Evolutionary conservation across 257 asterid species (phyloP).

Genomic region (Jacaranda copaia): DNA sequence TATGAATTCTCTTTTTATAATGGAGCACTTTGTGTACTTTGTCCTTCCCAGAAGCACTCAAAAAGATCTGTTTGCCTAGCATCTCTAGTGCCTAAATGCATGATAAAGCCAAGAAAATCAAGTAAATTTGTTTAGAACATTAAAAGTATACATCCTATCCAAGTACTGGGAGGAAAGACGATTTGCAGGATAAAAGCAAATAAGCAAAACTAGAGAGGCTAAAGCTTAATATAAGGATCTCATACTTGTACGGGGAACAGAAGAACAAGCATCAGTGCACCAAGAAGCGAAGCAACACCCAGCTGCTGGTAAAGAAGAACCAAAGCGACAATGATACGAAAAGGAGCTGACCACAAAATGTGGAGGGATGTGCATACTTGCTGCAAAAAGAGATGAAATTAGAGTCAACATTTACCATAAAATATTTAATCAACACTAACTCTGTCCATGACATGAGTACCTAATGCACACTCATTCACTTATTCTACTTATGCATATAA

Average conservation of each 20-base stretch:
- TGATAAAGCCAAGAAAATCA: neutral
- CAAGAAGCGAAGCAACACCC: constrained; percentile 88
- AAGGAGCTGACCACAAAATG: constrained; percentile 95
- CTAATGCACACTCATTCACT: neutral
- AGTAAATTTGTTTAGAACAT: neutral
- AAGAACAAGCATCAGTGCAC: constrained; percentile 83
- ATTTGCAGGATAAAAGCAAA: constrained; percentile 6
- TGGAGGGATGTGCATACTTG: constrained; percentile 94
- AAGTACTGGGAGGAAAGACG: constrained; percentile 11
- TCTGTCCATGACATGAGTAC: constrained; percentile 11
- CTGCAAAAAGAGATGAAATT: constrained; percentile 55
- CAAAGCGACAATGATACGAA: constrained; percentile 79
- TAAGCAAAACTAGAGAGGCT: constrained; percentile 23
- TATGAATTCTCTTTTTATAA: too few species aligned
- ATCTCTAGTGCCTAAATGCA: neutral
- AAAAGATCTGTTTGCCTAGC: too few species aligned
- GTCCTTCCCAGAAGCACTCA: too few species aligned
- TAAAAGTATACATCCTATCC: neutral
- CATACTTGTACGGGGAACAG: constrained; percentile 88
- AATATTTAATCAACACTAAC: constrained; percentile 23
- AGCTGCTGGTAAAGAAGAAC: constrained; percentile 89
- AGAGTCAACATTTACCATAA: neutral
- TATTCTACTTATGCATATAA: neutral
- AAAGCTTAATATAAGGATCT: constrained; percentile 3
- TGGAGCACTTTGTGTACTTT: too few species aligned